Evolutionary conservation across 208 protist species (phyloP), one percentile per base, ranked within the genome.

Genomic region (Paratrypanosoma confusum): DNA sequence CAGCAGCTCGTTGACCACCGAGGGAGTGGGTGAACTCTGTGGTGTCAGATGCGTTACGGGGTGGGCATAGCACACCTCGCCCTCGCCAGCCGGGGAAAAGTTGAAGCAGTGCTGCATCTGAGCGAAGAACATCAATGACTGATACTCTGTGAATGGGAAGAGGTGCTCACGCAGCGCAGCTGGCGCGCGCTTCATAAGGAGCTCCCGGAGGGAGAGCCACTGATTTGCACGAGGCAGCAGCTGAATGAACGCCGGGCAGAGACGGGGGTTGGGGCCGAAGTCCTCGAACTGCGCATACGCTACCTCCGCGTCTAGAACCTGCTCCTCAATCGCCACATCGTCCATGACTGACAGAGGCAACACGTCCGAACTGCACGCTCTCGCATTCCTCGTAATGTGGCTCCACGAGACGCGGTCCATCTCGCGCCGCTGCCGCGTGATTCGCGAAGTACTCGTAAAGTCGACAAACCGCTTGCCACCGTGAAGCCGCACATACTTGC

Each of bases 81-180:
- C 67, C 34, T 62, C 73, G 0, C 55, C 47, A 11, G 57, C 41
- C 23, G 68, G 53, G 8, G 73, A 57, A 43, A 78, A 82, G 24
- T 69, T 39, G 23, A 78, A 66, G 8, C 39, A 45, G 22, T 82
- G 73, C 57, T 78, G 68, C 57, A 57, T 59, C 53, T 82, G 73
- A 13, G 68, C 64, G 61, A 82, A 82, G 54, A 59, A 82, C 25
- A 82, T 42, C 3, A 82, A 40, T 2, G 65, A 66, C 38, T 51
- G 39, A 34, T 65, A 58, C 31, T 56, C 26, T 2, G 22, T 20
- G 33, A 57, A 54, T 14, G 65, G 68, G 6, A 55, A 29, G 16
- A 77, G 50, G 7, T 48, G 52, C 1, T 40, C n/a, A 16, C 53
- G 38, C 26, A 71, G 22, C 2, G 44, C 14, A 2, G 55, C 22